Evolutionary conservation across 2,329 filamentous ascomycete genomes (phyloP), one percentile per base, ranked within the genome.

Genomic region (Bipolaris gigantea): DNA sequence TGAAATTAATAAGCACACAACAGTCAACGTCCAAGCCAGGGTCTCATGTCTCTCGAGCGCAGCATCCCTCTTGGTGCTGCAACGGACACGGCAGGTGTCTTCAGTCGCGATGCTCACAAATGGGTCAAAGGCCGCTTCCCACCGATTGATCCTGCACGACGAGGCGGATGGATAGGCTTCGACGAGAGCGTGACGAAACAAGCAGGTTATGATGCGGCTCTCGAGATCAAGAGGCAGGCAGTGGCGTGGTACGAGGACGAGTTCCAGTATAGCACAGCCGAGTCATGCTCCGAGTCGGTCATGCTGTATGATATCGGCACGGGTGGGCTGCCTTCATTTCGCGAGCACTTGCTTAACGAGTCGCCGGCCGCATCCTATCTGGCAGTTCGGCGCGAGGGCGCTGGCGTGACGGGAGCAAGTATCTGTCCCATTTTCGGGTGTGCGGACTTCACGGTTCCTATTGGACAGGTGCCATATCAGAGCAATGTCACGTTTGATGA

Each of bases 241-340:
- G 74, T 75, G 1, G 66, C 74, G 47, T 76, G 72, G 70, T 77
- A 76, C 58, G 73, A 77, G 46, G 46, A 58, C 4, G 55, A 73
- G 23, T 55, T 77, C 3, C 72, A 77, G 45, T 74, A 66, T 60
- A 65, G 61, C 40, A 76, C 72, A 1, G 35, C 69, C 6, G 70
- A 73, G 36, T 74, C 71, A 1, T 78, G 76, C 54, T 76, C 74
- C 5, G 75, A 77, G 46, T 68, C 65, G 33, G 61, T 79, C 16
- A 71, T 77, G 63, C 60, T 78, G 19, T 75, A 74, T 58, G 76
- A 78, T 56, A 75, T 77, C 46, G 76, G 76, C 9, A 77, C 75
- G 0, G 76, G 76, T 19, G 76, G 75, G 0, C 47, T 75, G 16
- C 75, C 76, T 2, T 74, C 71, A 5, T 77, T 71, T 53, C 72